These are phyloP conservation scores for Fonsecaea nubica DNA, from an alignment of 2,329 filamentous ascomycete genomes.

Conservation along the genomic window DNA sequence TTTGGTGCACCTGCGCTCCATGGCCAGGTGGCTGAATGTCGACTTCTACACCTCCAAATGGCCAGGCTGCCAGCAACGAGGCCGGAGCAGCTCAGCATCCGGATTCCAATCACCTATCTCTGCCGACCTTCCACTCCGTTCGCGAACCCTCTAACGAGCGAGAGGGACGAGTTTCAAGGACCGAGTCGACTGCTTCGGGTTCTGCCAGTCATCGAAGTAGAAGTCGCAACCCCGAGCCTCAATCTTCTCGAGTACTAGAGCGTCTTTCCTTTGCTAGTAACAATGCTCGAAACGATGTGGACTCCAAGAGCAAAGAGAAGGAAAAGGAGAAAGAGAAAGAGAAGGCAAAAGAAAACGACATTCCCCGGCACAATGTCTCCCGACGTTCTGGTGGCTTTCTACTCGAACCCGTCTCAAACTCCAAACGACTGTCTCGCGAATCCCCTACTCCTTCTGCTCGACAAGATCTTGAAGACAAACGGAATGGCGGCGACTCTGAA, in stretches of 20 bases:
- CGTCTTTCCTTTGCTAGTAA: slow-evolving; percentile 22
- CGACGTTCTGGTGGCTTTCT: slow-evolving; percentile 52
- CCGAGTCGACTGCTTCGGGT: slow-evolving; percentile 26
- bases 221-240: slow-evolving; percentile 22
- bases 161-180: slow-evolving; percentile 25
- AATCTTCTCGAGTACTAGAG: slow-evolving; percentile 9
- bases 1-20: slow-evolving; percentile 30
- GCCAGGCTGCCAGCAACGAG: slow-evolving; percentile 29
- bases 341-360: slow-evolving; percentile 20
- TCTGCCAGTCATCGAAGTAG: slow-evolving; percentile 22
- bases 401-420: slow-evolving; percentile 51
- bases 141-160: slow-evolving; percentile 26
- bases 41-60: slow-evolving; percentile 28
- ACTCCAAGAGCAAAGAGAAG: slow-evolving; percentile 26
- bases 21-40: slow-evolving; percentile 38
- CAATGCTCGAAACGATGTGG: slow-evolving; percentile 18
- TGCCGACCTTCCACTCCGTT: slow-evolving; percentile 35
- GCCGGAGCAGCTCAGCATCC: slow-evolving; percentile 13
- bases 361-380: slow-evolving; percentile 11
- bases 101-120: slow-evolving; percentile 23
- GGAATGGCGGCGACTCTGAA: slow-evolving; percentile 47
- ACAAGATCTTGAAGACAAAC: slow-evolving; percentile 49
- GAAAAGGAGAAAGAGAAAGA: slow-evolving; percentile 22
- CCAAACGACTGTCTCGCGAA: slow-evolving; percentile 42
- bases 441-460: slow-evolving; percentile 41